Conservation (phyloP, 768 basidiomycete genomes). For the Serendipita sp. region DNA sequence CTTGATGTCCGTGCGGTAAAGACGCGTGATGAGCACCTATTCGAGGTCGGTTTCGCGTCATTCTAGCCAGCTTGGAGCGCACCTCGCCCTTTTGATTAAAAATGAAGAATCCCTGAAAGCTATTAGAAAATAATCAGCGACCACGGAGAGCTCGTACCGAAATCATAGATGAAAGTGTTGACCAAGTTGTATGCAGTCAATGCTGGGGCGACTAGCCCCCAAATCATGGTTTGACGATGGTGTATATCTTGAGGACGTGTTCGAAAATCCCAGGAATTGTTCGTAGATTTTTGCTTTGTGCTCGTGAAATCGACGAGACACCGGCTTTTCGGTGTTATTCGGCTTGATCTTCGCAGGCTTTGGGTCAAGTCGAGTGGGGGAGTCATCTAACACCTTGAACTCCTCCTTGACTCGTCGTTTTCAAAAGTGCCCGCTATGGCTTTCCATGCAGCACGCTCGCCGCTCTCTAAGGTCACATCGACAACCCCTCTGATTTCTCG, state of each 20-base stretch:
- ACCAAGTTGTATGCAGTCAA: not conserved
- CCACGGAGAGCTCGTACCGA: conserved; percentile 23
- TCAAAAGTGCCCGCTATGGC: not conserved
- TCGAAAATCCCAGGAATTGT: not conserved
- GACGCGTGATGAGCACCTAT: conserved; percentile 86
- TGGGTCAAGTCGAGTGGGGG: not conserved
- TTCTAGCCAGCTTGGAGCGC: conserved; percentile 15
- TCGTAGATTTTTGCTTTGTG: not conserved
- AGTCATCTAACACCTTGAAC: not conserved
- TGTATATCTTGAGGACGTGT: not conserved
- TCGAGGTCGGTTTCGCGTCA: conserved; percentile 1
- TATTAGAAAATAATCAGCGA: conserved; percentile 4
- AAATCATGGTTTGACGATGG: not conserved
- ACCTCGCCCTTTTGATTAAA: conserved; percentile 99
- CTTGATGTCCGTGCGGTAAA: conserved; percentile 97
- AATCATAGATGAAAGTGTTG: conserved; percentile 24
- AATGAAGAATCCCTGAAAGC: conserved; percentile 85
- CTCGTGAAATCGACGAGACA: not conserved
- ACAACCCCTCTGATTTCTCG: not conserved
- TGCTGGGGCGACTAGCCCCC: not conserved
- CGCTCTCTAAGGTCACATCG: conserved; percentile 2
- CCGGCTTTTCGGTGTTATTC: conserved; percentile 4
- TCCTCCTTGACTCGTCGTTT: not conserved
- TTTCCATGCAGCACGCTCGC: not conserved
- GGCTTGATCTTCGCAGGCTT: not conserved